Base-by-base conservation (phyloP, 2,329 filamentous ascomycete genomes). In the Epichloe aotearoae region DNA sequence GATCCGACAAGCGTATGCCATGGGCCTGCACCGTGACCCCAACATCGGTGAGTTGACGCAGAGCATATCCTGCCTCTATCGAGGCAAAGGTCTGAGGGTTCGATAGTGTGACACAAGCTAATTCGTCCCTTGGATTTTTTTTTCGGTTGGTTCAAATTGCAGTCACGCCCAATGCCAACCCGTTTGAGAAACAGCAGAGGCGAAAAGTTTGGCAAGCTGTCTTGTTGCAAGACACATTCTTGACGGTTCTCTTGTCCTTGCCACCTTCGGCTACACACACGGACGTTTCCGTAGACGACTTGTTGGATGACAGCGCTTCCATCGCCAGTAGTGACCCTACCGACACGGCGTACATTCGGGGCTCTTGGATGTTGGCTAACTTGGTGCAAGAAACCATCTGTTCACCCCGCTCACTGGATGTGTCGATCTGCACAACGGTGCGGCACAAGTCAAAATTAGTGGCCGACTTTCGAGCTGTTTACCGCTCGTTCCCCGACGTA, bases 121-220 rank as follows among this genome's bases (percentile, higher is more conserved):
- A 42, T 20, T 30, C 26, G 26, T 4, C 26, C 17, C 19, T n/a
- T 1, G n/a, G n/a, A n/a, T 1, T 14, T 20, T 3, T 38, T 37
- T 20, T 6, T 36, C 2, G 14, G 8, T 6, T 4, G 12, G 5
- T 15, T 14, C 19, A 42, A 42, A 6, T 10, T 37, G 15, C 36
- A 77, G 77, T 83, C 20, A 77, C 77, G 1, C 84, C 85, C 0
- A 72, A 81, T 38, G 83, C 83, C 1, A 80, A 73, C 3, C 69
- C 74, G 1, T 83, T 85, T 52, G 85, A 90, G 56, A 90, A 89
- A 62, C 85, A 90, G 61, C 81, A 87, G 59, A 76, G 86, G 23
- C 76, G 85, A 47, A 90, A 89, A 61, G 73, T 90, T 2, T 91
- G 86, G 86, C 86, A 90, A 64, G 86, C 86, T 2, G 84, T 90